Evolutionary conservation across 495 filamentous ascomycete species (phyloP).

Genomic region (Cenococcum geophilum): DNA sequence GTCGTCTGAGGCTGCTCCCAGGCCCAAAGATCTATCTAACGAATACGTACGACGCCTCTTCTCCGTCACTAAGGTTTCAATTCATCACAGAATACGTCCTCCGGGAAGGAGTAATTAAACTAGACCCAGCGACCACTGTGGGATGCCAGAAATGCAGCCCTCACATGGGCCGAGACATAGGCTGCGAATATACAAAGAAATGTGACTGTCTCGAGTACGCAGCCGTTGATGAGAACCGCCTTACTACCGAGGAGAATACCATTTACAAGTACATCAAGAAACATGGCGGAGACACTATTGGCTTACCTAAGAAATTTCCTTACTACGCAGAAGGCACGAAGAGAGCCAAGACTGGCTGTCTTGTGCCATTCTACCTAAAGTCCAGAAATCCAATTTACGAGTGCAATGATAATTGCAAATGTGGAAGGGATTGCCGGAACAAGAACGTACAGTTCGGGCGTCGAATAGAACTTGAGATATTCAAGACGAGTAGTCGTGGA

Average conservation of each 20-base stretch:
- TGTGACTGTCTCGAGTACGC: conserved; percentile 41
- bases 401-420: conserved; percentile 69
- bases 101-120: conserved; percentile 32
- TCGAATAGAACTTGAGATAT: conserved; percentile 70
- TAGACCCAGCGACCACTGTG: conserved; percentile 27
- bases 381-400: conserved; percentile 68
- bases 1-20: conserved; percentile 25
- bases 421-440: conserved; percentile 64
- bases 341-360: conserved; percentile 15
- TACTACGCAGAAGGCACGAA: conserved; percentile 29
- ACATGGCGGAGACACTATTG: conserved; percentile 18
- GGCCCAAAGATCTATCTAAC: conserved; percentile 25
- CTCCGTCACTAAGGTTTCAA: conserved; percentile 37
- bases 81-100: conserved; percentile 35
- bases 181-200: conserved; percentile 37
- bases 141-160: conserved; percentile 36
- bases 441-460: conserved; percentile 75
- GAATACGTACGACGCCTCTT: conserved; percentile 32
- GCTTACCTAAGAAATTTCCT: conserved; percentile 39
- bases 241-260: conserved; percentile 13
- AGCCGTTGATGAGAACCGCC: conserved; percentile 31
- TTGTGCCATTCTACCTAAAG: conserved; percentile 44
- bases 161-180: conserved; percentile 39
- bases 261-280: neutral
- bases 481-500: conserved; percentile 68